These are phyloP conservation scores for Macrolepiota albuminosa DNA, from an alignment of 768 basidiomycete species.

Conservation along the genomic window DNA sequence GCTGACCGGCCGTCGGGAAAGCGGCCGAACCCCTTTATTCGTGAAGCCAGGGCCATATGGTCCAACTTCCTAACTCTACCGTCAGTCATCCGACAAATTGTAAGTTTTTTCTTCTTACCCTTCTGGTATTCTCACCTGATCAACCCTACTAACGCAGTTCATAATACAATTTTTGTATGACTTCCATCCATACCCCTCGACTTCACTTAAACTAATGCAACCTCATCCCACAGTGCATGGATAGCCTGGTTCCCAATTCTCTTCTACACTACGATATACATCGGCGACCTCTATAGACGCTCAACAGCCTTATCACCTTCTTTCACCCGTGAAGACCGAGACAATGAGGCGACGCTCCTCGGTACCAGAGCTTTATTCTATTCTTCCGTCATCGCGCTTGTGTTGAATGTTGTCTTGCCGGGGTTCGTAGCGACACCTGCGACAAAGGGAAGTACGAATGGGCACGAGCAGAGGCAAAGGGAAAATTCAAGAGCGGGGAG, in stretches of 20 bases:
- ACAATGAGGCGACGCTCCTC: constrained; percentile 72
- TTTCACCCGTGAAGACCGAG: constrained; percentile 28
- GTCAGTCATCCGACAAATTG: constrained; percentile 71
- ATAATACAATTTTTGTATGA: constrained; percentile 78
- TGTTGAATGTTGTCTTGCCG: constrained; percentile 67
- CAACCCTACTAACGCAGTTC: constrained; percentile 39
- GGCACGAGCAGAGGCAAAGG: not conserved
- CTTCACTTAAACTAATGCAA: not conserved
- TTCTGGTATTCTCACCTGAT: not conserved
- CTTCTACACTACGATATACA: constrained; percentile 84
- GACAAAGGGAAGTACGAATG: constrained; percentile 3
- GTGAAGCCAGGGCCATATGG: constrained; percentile 66
- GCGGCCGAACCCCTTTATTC: constrained; percentile 25
- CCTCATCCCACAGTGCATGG: constrained; percentile 50
- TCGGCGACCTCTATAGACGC: constrained; percentile 80
- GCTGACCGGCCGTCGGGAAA: constrained; percentile 15
- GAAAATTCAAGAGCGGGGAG: not conserved
- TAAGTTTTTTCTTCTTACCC: constrained; percentile 22
- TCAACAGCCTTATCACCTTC: constrained; percentile 24
- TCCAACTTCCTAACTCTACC: constrained; percentile 66
- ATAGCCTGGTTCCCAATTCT: constrained; percentile 91
- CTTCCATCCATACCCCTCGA: not conserved
- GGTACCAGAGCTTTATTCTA: constrained; percentile 83
- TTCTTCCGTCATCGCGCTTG: constrained; percentile 65
- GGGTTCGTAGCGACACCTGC: constrained; percentile 39